Evolutionary conservation across 768 basidiomycete species (phyloP).

Genomic region (Lanmaoa rubissima): DNA sequence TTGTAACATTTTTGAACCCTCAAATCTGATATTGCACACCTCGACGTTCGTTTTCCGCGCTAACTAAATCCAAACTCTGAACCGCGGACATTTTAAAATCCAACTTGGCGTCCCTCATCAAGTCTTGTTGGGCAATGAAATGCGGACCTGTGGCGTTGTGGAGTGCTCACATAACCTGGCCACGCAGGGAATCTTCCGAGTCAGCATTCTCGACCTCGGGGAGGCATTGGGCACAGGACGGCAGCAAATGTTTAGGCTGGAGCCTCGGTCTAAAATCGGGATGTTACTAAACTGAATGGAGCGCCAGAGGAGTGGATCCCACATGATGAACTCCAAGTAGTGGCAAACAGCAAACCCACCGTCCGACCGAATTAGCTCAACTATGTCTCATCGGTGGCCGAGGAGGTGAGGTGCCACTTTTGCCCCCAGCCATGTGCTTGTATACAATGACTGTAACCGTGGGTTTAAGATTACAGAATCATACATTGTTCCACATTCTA

Average conservation of each 20-base stretch:
- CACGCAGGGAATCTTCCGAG: conserved; percentile 4
- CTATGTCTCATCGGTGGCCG: not conserved
- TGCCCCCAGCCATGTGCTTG: not conserved
- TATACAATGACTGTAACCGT: not conserved
- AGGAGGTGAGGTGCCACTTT: not conserved
- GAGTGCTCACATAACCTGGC: conserved; percentile 5
- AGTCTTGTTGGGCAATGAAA: not conserved
- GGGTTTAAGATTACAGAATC: conserved; percentile 10
- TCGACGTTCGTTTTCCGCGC: not conserved
- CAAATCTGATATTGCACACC: conserved; percentile 7
- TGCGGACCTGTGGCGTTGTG: conserved; percentile 26
- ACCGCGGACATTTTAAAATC: not conserved
- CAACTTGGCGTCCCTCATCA: not conserved
- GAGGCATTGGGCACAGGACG: conserved; percentile 1
- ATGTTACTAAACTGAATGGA: not conserved
- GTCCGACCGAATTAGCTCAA: not conserved
- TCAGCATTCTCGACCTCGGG: conserved; percentile 1
- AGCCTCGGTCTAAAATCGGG: not conserved
- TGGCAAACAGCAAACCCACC: not conserved
- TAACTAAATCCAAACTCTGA: not conserved
- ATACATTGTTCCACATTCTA: conserved; percentile 22
- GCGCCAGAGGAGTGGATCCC: not conserved
- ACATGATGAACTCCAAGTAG: not conserved
- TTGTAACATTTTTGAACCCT: not conserved
- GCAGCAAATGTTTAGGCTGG: not conserved